Evolutionary conservation across 2,329 filamentous ascomycete species (phyloP).

Genomic region (Nigrograna mackinnonii): DNA sequence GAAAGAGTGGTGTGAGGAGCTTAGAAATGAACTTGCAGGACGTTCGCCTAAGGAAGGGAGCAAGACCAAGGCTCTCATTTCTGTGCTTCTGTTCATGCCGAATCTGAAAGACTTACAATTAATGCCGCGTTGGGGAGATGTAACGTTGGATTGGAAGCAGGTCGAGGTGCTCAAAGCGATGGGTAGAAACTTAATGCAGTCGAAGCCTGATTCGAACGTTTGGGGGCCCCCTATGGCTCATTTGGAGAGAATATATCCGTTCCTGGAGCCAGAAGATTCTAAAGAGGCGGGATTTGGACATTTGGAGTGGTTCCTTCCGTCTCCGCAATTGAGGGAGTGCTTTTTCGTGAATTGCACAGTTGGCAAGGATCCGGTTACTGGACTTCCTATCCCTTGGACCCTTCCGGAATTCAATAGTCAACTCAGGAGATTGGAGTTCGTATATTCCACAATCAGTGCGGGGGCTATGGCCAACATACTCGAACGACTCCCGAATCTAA

Average conservation of each 20-base stretch:
- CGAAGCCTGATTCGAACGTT: neutral
- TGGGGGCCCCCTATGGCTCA: conserved; percentile 18
- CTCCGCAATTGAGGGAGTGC: conserved; percentile 27
- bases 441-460: conserved; percentile 35
- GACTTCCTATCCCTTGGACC: conserved; percentile 31
- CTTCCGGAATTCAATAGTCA: conserved; percentile 19
- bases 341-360: conserved; percentile 35
- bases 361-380: conserved; percentile 33
- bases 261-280: conserved; percentile 31
- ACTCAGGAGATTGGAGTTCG: conserved; percentile 32
- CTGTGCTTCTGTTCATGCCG: conserved; percentile 27
- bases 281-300: conserved; percentile 29
- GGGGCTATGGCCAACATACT: conserved; percentile 25
- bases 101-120: conserved; percentile 32
- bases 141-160: conserved; percentile 12
- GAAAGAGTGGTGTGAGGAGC: conserved; percentile 30
- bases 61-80: conserved; percentile 11
- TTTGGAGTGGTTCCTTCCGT: conserved; percentile 29
- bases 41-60: neutral
- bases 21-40: conserved; percentile 13
- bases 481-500: conserved; percentile 25
- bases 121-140: conserved; percentile 23
- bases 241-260: conserved; percentile 32
- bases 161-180: neutral
- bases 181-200: neutral